Conservation (phyloP, 345 rosid species). For the Angophora floribunda region DNA sequence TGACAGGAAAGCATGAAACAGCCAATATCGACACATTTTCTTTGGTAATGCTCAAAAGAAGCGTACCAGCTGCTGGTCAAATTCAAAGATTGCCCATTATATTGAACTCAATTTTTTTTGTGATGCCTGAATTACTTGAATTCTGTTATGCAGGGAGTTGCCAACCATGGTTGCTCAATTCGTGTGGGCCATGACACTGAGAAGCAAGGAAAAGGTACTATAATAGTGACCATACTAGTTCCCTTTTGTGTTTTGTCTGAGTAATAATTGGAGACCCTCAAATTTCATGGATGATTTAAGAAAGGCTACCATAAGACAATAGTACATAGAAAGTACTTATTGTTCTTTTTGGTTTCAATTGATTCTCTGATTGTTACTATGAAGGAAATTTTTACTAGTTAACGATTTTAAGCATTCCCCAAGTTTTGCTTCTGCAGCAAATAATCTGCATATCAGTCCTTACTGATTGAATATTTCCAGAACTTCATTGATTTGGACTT, state of each 20-base stretch:
- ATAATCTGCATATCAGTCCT: not conserved
- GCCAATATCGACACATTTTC: slow-evolving; percentile 78
- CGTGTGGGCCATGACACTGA: slow-evolving; percentile 89
- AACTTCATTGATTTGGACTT: accelerated
- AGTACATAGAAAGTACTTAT: no score
- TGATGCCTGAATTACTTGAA: not conserved
- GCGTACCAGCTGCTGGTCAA: not conserved
- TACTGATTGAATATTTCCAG: not conserved
- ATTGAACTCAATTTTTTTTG: not conserved
- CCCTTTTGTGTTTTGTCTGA: no score
- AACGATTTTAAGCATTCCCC: not conserved
- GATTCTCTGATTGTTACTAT: not conserved
- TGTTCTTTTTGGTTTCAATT: not conserved
- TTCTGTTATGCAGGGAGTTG: slow-evolving; percentile 56
- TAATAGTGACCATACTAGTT: no score
- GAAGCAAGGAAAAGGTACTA: no score
- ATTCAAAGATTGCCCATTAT: not conserved
- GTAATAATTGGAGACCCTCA: not conserved
- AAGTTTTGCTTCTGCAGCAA: not conserved
- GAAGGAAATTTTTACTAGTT: not conserved
- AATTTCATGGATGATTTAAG: not conserved
- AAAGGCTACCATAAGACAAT: not conserved
- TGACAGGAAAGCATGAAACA: slow-evolving; percentile 89
- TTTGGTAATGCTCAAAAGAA: slow-evolving; percentile 39
- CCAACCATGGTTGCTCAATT: slow-evolving; percentile 88